These are phyloP conservation scores for Eutrema heterophyllum DNA, from an alignment of 345 rosid genomes.

Conservation along the genomic window DNA sequence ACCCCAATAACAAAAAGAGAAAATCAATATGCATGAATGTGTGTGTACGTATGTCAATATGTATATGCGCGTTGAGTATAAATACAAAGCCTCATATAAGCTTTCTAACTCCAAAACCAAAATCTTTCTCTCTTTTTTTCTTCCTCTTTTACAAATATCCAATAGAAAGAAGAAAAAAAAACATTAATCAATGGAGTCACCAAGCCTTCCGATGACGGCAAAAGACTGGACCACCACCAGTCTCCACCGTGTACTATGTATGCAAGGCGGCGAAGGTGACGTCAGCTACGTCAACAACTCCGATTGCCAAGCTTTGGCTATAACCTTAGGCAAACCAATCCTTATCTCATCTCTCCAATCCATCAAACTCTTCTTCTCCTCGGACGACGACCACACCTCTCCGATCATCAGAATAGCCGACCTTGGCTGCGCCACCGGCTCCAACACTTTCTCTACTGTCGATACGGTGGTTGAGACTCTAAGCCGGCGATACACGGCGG, in stretches of 20 bases:
- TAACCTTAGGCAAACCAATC: slow-evolving; percentile 46
- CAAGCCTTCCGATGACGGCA: slow-evolving; percentile 21
- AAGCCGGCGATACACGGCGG: slow-evolving; percentile 27
- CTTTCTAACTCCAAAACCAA: background rate
- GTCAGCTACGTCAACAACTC: slow-evolving; percentile 56
- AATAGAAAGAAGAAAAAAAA: background rate
- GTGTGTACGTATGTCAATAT: background rate
- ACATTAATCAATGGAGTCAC: slow-evolving; percentile 24
- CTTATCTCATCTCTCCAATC: slow-evolving; percentile 44
- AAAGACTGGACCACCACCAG: slow-evolving; percentile 29
- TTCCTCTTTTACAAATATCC: background rate
- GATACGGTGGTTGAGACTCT: slow-evolving; percentile 43
- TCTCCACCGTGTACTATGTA: slow-evolving; percentile 44
- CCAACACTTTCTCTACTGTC: slow-evolving; percentile 43
- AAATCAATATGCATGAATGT: background rate
- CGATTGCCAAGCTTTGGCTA: slow-evolving; percentile 46
- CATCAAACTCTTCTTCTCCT: slow-evolving; percentile 26
- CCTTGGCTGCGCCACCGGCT: slow-evolving; percentile 58
- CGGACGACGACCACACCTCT: background rate
- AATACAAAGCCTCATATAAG: slow-evolving; percentile 3
- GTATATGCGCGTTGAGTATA: slow-evolving; percentile 9
- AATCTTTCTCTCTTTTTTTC: background rate
- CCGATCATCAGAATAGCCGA: slow-evolving; percentile 44
- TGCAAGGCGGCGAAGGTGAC: slow-evolving; percentile 61
- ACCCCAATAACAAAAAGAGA: background rate